phyloP scores from a whole-genome alignment of 192 early-diverging fungal genomes.

The Gaertneriomyces semiglobifer region DNA sequence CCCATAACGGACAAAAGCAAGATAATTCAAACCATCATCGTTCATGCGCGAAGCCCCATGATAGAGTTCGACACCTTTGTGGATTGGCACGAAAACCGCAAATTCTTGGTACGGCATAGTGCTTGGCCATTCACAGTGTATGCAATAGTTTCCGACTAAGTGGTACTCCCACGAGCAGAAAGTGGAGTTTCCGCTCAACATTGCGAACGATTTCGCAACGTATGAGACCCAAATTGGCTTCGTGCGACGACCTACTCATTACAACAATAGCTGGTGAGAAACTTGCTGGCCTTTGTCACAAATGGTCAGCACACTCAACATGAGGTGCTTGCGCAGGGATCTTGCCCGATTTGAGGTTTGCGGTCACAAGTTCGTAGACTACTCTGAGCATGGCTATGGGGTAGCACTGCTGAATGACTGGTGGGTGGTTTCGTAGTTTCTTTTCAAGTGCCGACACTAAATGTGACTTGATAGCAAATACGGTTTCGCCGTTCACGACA shows the following conservation, averaged over 20 bases:
- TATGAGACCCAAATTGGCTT: constrained; percentile 96
- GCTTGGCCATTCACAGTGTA: constrained; percentile 9
- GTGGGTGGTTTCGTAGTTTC: constrained; percentile 1
- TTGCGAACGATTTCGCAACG: constrained; percentile 77
- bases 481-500: constrained; percentile 80
- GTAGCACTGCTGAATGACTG: constrained; percentile 90
- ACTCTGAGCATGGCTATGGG: constrained; percentile 95
- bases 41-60: constrained; percentile 66
- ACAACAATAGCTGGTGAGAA: constrained; percentile 87
- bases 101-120: constrained; percentile 60
- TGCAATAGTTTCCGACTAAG: background rate
- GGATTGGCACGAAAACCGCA: constrained; percentile 89
- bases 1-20: constrained; percentile 63
- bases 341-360: constrained; percentile 94
- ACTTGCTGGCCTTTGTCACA: background rate
- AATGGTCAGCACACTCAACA: background rate
- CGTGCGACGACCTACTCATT: constrained; percentile 89
- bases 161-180: constrained; percentile 53
- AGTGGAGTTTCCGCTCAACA: constrained; percentile 88
- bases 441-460: background rate
- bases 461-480: constrained; percentile 66
- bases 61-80: constrained; percentile 88
- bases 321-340: constrained; percentile 40
- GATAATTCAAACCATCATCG: constrained; percentile 70
- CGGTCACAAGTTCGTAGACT: constrained; percentile 94